phyloP scores from a whole-genome alignment of 2,329 filamentous ascomycete genomes.

The Penicillium italicum region DNA sequence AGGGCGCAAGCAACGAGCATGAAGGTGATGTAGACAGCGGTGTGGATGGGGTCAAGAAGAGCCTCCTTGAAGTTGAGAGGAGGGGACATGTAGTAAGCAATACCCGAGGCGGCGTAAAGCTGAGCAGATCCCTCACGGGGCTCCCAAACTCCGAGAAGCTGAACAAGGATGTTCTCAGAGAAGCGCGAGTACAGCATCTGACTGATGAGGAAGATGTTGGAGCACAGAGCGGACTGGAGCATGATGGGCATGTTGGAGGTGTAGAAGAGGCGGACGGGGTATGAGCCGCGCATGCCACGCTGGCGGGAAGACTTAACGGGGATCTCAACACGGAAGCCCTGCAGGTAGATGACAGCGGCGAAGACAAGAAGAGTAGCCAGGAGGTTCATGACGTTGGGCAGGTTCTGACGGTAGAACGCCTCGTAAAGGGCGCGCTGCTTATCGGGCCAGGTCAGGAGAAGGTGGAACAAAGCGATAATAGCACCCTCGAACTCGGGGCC shows the following conservation, averaged over 20 bases:
- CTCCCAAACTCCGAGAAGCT: constrained; percentile 97
- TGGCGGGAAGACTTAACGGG: constrained; percentile 99
- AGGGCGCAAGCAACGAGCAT: constrained; percentile 97
- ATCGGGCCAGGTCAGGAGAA: constrained; percentile 97
- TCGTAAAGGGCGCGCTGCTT: constrained; percentile 98
- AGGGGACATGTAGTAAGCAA: constrained; percentile 99
- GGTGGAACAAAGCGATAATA: constrained; percentile 95
- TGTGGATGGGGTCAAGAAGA: constrained; percentile 94
- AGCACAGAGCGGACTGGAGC: constrained; percentile 96
- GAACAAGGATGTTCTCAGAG: constrained; percentile 97
- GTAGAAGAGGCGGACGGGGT: constrained; percentile 98
- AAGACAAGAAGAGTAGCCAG: constrained; percentile 90
- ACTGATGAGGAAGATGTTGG: constrained; percentile 98
- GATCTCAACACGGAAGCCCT: constrained; percentile 99
- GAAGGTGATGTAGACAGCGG: constrained; percentile 89
- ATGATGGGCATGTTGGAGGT: constrained; percentile 99
- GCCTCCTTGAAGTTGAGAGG: constrained; percentile 97
- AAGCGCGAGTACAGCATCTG: constrained; percentile 99
- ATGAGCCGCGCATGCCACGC: constrained; percentile 96
- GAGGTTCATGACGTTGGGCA: constrained; percentile 99
- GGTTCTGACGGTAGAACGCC: constrained; percentile 98
- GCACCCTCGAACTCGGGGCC: constrained; percentile 98
- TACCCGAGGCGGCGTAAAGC: constrained; percentile 86
- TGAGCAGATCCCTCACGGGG: constrained; percentile 89
- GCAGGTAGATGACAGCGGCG: constrained; percentile 96